A percentile compares a stretch with the other conserved stretches of the same genome.
Conservation (phyloP, 148 eudicot genomes). For the Vaccinium corymbosum region DNA sequence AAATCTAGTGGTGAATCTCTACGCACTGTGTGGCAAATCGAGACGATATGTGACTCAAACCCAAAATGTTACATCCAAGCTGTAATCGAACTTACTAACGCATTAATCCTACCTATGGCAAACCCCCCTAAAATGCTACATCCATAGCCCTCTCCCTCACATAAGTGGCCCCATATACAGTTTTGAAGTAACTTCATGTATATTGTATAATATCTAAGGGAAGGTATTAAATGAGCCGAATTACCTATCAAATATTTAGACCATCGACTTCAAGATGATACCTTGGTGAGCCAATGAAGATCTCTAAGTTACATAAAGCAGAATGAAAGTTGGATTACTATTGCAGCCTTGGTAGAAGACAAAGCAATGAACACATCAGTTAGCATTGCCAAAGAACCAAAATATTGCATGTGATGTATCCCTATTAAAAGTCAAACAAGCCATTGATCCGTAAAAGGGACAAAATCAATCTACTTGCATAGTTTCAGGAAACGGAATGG, state of each 20-base stretch:
- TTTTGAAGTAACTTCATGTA: not conserved
- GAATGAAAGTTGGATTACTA: not conserved
- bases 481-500: conserved; percentile 59
- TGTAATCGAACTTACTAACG: not conserved
- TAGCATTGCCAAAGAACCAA: not conserved
- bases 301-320: not conserved
- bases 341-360: no score
- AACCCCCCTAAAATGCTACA: not conserved
- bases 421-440: not conserved
- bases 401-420: not conserved
- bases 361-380: no score
- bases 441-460: not conserved
- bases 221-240: not conserved
- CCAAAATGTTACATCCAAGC: no score
- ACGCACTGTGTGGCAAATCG: no score
- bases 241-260: not conserved
- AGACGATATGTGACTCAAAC: no score
- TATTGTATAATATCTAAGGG: not conserved
- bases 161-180: not conserved
- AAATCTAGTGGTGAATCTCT: no score
- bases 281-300: not conserved
- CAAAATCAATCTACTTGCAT: conserved; percentile 27
- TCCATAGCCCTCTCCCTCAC: not conserved
- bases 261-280: not conserved
- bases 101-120: not conserved